These are phyloP conservation scores for Colletotrichum acutatum DNA, from an alignment of 2,329 filamentous ascomycete species.

Conservation along the genomic window DNA sequence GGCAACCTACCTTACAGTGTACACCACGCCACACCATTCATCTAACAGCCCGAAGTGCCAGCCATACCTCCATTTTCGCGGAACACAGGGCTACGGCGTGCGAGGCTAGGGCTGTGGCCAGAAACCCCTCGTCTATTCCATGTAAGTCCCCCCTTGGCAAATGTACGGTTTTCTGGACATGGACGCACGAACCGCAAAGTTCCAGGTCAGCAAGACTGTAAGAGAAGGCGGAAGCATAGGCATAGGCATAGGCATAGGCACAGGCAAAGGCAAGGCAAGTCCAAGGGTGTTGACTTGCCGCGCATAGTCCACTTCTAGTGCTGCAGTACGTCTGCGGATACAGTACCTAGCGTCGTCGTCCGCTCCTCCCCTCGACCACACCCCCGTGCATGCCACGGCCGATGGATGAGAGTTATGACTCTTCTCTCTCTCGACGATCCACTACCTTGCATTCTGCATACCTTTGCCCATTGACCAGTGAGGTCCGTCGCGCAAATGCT, in stretches of 20 bases:
- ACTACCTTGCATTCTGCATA: conserved; percentile 14
- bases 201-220: background rate
- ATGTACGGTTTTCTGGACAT: background rate
- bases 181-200: background rate
- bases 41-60: too few relatives aligned
- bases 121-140: background rate
- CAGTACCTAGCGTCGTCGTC: background rate
- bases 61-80: conserved; percentile 3
- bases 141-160: background rate
- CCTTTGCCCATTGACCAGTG: conserved; percentile 27
- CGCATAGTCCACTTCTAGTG: background rate
- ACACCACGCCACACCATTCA: background rate
- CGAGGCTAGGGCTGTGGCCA: conserved; percentile 15
- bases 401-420: conserved; percentile 21
- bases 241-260: background rate
- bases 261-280: background rate
- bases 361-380: background rate
- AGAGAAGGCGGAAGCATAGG: background rate
- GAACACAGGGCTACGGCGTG: background rate
- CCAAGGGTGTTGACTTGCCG: conserved; percentile 14
- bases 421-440: conserved; percentile 15
- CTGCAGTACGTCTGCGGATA: background rate
- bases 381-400: background rate
- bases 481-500: conserved; percentile 20
- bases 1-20: background rate